These are phyloP conservation scores for Citrus mangshanensis DNA, from an alignment of 345 rosid genomes.

Conservation along the genomic window DNA sequence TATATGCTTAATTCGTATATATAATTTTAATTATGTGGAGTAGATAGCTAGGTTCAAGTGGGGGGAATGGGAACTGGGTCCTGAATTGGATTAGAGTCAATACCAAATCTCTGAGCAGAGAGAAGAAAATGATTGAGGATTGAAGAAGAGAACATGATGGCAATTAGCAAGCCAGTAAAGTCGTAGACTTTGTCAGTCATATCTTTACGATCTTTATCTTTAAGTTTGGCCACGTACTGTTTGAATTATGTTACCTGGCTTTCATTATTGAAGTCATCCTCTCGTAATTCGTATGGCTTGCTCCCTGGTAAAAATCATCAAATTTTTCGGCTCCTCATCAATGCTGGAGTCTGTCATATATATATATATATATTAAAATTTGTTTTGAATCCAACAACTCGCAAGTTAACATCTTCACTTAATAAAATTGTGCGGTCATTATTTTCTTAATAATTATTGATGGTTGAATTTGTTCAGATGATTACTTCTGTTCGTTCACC, in stretches of 20 bases:
- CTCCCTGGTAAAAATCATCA: not conserved
- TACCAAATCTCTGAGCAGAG: slow-evolving; percentile 26
- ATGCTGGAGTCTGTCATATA: not conserved
- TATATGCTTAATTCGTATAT: no score
- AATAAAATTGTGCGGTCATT: not conserved
- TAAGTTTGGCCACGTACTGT: not conserved
- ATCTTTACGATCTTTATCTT: not conserved
- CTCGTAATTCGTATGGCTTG: not conserved
- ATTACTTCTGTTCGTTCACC: not conserved
- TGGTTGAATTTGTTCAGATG: not conserved
- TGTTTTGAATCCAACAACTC: not conserved
- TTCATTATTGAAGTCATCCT: no score
- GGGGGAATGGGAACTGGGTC: slow-evolving; percentile 25
- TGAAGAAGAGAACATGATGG: no score
- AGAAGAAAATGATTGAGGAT: not conserved
- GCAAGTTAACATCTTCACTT: not conserved
- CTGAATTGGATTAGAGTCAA: slow-evolving; percentile 9
- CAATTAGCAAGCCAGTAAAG: slow-evolving; percentile 1
- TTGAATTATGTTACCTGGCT: no score
- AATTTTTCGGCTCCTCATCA: not conserved
- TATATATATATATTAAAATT: not conserved
- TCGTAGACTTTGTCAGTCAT: not conserved
- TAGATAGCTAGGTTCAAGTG: no score
- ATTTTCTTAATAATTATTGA: not conserved
- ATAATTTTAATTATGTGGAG: no score